Evolutionary conservation across 257 asterid species (phyloP).

Genomic region (Plectranthus barbatus): DNA sequence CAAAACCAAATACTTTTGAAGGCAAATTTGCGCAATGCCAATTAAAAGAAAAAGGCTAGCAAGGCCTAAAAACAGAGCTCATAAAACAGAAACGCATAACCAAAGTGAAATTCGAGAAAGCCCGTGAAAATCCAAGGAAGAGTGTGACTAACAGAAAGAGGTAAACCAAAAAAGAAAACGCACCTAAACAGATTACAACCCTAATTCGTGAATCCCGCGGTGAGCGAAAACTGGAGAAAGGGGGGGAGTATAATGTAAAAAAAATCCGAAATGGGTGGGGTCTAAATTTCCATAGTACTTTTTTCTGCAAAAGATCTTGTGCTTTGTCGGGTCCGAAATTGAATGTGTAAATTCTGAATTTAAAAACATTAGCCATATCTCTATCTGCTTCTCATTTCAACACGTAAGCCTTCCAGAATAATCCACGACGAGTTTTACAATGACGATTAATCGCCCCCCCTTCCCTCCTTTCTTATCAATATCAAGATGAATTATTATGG

Average conservation of each 20-base stretch:
- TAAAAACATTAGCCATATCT: background rate
- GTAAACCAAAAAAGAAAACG: background rate
- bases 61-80: background rate
- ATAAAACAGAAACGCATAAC: background rate
- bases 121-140: background rate
- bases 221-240: too few species aligned
- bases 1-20: background rate
- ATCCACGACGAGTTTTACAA: constrained; percentile 20
- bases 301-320: constrained; percentile 15
- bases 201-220: background rate
- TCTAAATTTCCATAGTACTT: background rate
- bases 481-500: too few species aligned
- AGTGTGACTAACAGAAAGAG: background rate
- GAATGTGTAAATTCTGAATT: constrained; percentile 4
- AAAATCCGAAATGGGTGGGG: too few species aligned
- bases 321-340: constrained; percentile 23
- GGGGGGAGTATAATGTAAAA: too few species aligned
- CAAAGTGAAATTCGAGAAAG: background rate
- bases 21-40: constrained; percentile 1
- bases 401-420: constrained; percentile 16
- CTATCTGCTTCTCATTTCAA: constrained; percentile 12
- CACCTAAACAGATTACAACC: constrained; percentile 17
- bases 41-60: background rate
- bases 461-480: too few species aligned
- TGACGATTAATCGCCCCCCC: background rate